phyloP scores from a whole-genome alignment of 192 early-diverging fungal species.

The Polychytrium aggregatum region DNA sequence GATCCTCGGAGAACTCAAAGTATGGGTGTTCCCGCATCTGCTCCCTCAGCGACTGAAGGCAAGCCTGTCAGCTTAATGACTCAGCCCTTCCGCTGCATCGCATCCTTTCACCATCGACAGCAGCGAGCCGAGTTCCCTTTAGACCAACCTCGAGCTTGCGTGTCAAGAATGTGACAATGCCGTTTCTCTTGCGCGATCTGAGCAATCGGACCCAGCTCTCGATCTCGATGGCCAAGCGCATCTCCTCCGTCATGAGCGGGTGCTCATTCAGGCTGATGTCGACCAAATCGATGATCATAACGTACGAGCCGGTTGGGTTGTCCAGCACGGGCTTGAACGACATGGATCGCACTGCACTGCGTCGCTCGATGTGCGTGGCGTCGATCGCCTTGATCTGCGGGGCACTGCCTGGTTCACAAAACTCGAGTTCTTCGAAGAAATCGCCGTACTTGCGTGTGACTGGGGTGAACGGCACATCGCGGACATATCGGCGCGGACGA shows the following conservation, averaged over 20 bases:
- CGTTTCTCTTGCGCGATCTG: slow-evolving; percentile 15
- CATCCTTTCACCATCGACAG: not conserved
- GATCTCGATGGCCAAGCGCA: slow-evolving; percentile 19
- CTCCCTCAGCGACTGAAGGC: no score
- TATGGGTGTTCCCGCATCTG: not conserved
- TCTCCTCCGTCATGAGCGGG: slow-evolving; percentile 37
- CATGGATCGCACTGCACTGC: slow-evolving; percentile 1
- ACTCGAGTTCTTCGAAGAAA: not conserved
- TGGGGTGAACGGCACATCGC: not conserved
- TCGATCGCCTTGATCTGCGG: not conserved
- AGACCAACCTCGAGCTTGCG: slow-evolving; percentile 21
- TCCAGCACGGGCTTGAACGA: slow-evolving; percentile 5
- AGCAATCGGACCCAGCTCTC: slow-evolving; percentile 18
- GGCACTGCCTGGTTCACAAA: not conserved
- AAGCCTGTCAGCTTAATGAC: no score
- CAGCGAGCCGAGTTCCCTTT: not conserved
- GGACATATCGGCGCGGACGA: slow-evolving; percentile 1
- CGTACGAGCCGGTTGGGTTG: slow-evolving; percentile 10
- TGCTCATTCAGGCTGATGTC: slow-evolving; percentile 24
- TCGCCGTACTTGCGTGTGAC: not conserved
- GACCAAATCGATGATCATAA: slow-evolving; percentile 25
- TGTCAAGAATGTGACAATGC: slow-evolving; percentile 18
- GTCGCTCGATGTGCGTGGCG: slow-evolving; percentile 3
- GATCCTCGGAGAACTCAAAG: not conserved
- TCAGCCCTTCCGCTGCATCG: not conserved